phyloP scores from a whole-genome alignment of 805 yeast species.

The Saccharomycopsis fermentans region DNA sequence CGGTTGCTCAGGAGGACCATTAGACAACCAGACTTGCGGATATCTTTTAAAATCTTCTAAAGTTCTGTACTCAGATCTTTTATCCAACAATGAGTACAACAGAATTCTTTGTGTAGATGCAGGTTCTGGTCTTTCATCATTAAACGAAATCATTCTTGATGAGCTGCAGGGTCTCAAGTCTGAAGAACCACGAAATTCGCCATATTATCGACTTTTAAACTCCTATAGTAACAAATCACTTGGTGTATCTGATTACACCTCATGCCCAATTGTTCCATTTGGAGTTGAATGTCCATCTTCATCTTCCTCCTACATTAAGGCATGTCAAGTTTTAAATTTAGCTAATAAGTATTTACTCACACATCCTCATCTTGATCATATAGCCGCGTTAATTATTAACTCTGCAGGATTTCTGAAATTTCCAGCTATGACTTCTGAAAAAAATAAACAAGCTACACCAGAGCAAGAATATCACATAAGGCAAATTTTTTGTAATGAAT shows the following conservation, averaged over 20 bases:
- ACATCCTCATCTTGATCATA: slow-evolving; percentile 82
- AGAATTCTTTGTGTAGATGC: slow-evolving; percentile 61
- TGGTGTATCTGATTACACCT: slow-evolving; percentile 22
- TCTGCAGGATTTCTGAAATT: slow-evolving; percentile 41
- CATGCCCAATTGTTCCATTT: slow-evolving; percentile 25
- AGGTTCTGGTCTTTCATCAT: slow-evolving; percentile 58
- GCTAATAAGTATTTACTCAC: slow-evolving; percentile 47
- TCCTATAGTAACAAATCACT: slow-evolving; percentile 15
- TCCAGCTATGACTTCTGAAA: slow-evolving; percentile 3
- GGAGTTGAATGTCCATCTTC: slow-evolving; percentile 7
- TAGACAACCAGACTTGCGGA: slow-evolving; percentile 60
- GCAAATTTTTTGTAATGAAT: slow-evolving; percentile 40
- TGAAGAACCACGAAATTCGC: neutral
- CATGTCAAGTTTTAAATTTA: slow-evolving; percentile 27
- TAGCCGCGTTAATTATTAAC: slow-evolving; percentile 57
- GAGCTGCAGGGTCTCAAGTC: neutral
- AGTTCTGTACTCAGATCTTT: slow-evolving; percentile 32
- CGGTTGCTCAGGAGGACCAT: slow-evolving; percentile 83
- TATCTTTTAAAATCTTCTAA: slow-evolving; percentile 50
- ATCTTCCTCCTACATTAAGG: slow-evolving; percentile 24
- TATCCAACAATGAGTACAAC: slow-evolving; percentile 22
- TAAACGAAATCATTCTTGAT: slow-evolving; percentile 33
- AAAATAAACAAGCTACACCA: slow-evolving; percentile 19
- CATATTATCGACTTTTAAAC: slow-evolving; percentile 2
- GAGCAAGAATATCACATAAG: slow-evolving; percentile 24